Base-by-base conservation (phyloP, 2,329 filamentous ascomycete genomes). In the Rasamsonia emersonii region DNA sequence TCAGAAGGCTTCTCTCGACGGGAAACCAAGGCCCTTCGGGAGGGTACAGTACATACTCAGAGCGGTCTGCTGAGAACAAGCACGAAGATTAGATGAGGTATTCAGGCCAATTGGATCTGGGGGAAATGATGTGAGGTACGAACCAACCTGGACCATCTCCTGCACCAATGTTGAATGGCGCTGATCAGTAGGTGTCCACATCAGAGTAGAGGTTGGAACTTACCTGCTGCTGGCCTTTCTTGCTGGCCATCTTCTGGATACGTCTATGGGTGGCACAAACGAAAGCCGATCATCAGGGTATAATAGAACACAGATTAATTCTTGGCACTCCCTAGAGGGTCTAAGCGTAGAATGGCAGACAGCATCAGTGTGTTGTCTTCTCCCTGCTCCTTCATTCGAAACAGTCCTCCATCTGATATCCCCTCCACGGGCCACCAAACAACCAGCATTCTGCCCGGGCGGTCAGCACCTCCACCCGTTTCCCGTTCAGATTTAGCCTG, bases 71-170 rank as follows among this genome's bases (percentile, higher is more conserved):
- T 35, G 21, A 14, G 40, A 35, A 38, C 40, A 42, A 24, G 28
- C 31, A 18, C 29, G 28, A 40, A 40, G 39, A 43, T 54, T 36
- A 53, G 46, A 39, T 28, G 40, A n/a, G n/a, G n/a, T n/a, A n/a
- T 39, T 38, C 30, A 20, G 37, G 29, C 31, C 28, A 29, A 31
- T 30, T 20, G 29, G 27, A 27, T 26, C 33, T 41, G 11, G 32
- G 18, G 23, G 32, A 38, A 41, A 29, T 35, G 36, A 38, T 36
- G 38, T 43, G 52, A 52, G 47, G 50, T 50, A 82, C 79, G 73
- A 80, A 96, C 91, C 89, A 70, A 98, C 88, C 82, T 98, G 89
- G 49, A 95, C 85, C 91, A 98, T 98, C 73, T 98, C 91, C 86
- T 96, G 34, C n/a, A 5, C 16, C 30, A 33, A 28, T 30, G 17